phyloP scores from a whole-genome alignment of 345 rosid species.

The Passiflora organensis region DNA sequence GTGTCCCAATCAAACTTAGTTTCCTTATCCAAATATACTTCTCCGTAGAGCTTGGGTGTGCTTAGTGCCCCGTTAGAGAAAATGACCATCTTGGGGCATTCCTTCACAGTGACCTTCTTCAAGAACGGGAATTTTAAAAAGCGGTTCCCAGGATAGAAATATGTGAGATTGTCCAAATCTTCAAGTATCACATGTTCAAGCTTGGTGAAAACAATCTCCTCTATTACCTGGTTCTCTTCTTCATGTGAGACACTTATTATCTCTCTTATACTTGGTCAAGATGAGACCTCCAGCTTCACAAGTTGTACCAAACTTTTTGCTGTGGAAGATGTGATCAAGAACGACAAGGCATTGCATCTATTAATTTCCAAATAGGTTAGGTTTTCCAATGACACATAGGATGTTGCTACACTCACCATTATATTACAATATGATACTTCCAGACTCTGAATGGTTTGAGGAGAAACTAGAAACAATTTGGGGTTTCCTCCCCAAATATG shows the following conservation, averaged over 20 bases:
- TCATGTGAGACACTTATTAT: constrained; percentile 1
- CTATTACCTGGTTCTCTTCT: background rate
- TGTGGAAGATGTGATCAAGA: background rate
- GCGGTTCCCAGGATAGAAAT: too few species aligned
- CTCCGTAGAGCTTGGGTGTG: constrained; percentile 7
- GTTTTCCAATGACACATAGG: background rate
- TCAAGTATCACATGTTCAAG: background rate
- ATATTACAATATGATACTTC: too few species aligned
- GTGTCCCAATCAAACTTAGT: background rate
- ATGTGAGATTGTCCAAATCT: constrained; percentile 2
- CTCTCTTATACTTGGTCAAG: constrained; percentile 7
- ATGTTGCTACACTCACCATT: constrained; percentile 5
- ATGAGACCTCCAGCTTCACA: background rate
- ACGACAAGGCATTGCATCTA: background rate
- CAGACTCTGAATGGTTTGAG: too few species aligned
- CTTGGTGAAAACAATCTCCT: background rate
- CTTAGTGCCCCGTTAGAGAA: too few species aligned
- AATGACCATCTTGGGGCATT: too few species aligned
- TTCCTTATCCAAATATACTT: background rate
- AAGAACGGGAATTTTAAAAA: too few species aligned
- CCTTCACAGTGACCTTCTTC: too few species aligned
- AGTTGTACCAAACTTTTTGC: too few species aligned
- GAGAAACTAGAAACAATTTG: too few species aligned
- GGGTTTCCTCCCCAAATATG: too few species aligned
- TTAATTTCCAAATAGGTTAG: background rate